Base-by-base conservation (phyloP, 192 early-diverging fungal species). In the Entomortierella parvispora region DNA sequence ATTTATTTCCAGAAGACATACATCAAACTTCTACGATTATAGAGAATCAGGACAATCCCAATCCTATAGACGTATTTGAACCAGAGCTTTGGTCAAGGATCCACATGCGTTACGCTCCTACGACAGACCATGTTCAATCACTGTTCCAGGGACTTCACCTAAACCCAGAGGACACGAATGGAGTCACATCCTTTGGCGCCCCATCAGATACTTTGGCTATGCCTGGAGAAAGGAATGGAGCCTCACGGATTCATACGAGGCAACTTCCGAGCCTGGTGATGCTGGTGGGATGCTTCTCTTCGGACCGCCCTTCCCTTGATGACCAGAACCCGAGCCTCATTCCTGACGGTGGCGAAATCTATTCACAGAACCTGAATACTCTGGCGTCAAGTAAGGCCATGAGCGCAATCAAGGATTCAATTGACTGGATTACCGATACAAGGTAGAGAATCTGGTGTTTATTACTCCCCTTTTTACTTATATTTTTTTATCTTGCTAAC, bases 21-120 rank as follows among this genome's bases (percentile, higher is more conserved):
- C n/a, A n/a, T n/a, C n/a, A n/a, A n/a, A n/a, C 10, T 20, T 9
- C 17, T 23, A 54, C 10, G 25, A 54, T 31, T 14, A 31, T 22
- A 22, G 6, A 15, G 5, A 44, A 20, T 22, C 9, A 44, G 40
- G 4, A 34, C 42, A 43, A 44, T 58, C 23, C 34, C 23, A 44
- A 2, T 58, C 3, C 32, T 34, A 3, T 29, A 26, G 23, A 6
- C 4, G 22, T 2, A 11, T 77, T 77, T 34, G 43, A 43, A 34
- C 3, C 47, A 0, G 60, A 68, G 15, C 60, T 77, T 0, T 77
- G 72, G 72, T 18, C 72, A 17, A 59, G 60, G 48, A 68, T 77
- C 42, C 52, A 77, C 23, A 54, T 77, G 31, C 65, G 72, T 6
- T 77, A 77, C 26, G 72, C 55, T n/a, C 72, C 72, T 7, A 68